phyloP scores from a whole-genome alignment of 108 stramenopile species.

The Fragilaria radians region DNA sequence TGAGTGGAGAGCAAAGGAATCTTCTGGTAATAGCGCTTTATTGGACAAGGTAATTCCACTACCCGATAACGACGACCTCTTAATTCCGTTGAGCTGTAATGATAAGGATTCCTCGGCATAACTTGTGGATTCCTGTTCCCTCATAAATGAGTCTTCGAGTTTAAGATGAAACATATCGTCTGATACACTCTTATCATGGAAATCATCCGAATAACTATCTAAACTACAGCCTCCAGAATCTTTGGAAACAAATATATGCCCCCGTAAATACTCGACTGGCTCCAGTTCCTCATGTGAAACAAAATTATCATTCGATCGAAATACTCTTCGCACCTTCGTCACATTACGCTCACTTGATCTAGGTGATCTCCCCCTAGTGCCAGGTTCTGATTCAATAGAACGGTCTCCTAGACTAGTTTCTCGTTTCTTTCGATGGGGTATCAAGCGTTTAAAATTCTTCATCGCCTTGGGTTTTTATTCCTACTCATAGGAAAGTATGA shows the following conservation, averaged over 20 bases:
- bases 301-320: not conserved
- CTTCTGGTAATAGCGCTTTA: not conserved
- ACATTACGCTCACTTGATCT: not conserved
- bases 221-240: not conserved
- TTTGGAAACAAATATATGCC: not conserved
- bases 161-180: not conserved
- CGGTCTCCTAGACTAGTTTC: too few species aligned
- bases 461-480: too few species aligned
- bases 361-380: too few species aligned
- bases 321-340: not conserved
- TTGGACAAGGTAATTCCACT: not conserved
- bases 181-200: not conserved
- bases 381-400: too few species aligned
- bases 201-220: not conserved
- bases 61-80: not conserved
- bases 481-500: too few species aligned
- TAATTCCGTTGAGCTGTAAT: not conserved
- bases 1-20: conserved; percentile 11
- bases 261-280: not conserved
- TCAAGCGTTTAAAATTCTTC: not conserved
- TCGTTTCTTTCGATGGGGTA: not conserved
- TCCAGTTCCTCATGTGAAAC: not conserved
- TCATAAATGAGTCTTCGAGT: not conserved
- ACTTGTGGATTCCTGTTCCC: not conserved
- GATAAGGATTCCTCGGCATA: not conserved